Evolutionary conservation across 192 early-diverging fungal species (phyloP).

Genomic region (Thoreauomyces humboldtii): DNA sequence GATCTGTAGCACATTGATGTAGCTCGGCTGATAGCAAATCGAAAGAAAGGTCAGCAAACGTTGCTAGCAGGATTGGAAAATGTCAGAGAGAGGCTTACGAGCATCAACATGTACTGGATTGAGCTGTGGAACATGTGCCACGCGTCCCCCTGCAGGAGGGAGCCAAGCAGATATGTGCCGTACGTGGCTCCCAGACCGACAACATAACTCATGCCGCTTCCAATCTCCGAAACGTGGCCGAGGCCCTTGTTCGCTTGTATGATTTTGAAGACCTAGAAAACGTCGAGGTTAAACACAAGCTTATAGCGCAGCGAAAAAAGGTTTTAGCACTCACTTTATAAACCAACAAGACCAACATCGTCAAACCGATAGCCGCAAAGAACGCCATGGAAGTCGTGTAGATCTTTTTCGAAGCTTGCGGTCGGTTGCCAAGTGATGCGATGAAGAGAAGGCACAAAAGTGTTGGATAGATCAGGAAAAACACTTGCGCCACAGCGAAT

Average conservation of each 20-base stretch:
- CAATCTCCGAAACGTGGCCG: conserved; percentile 15
- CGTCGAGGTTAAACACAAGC: too few species aligned
- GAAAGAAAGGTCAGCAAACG: too few species aligned
- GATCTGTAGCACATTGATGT: conserved; percentile 86
- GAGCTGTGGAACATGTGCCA: conserved; percentile 78
- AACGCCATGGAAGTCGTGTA: conserved; percentile 36
- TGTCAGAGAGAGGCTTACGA: too few species aligned
- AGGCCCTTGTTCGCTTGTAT: conserved; percentile 18
- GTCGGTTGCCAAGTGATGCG: conserved; percentile 47
- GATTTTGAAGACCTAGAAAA: conserved; percentile 22
- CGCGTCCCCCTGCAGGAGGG: conserved; percentile 66
- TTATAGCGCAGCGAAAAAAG: too few species aligned
- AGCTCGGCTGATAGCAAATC: too few species aligned
- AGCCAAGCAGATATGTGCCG: conserved; percentile 64
- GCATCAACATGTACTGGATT: conserved; percentile 68
- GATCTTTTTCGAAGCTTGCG: conserved; percentile 42
- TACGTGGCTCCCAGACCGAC: conserved; percentile 58
- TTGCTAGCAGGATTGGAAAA: too few species aligned
- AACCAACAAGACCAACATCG: conserved; percentile 25
- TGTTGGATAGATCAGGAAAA: conserved; percentile 30
- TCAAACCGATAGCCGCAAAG: conserved; percentile 49
- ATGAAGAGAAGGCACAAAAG: conserved; percentile 39
- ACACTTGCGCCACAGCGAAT: background rate
- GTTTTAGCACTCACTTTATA: too few species aligned
- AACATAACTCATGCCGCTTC: conserved; percentile 29